Conservation (phyloP, 2,329 filamentous ascomycete species). For the Colletotrichum eremochloae region DNA sequence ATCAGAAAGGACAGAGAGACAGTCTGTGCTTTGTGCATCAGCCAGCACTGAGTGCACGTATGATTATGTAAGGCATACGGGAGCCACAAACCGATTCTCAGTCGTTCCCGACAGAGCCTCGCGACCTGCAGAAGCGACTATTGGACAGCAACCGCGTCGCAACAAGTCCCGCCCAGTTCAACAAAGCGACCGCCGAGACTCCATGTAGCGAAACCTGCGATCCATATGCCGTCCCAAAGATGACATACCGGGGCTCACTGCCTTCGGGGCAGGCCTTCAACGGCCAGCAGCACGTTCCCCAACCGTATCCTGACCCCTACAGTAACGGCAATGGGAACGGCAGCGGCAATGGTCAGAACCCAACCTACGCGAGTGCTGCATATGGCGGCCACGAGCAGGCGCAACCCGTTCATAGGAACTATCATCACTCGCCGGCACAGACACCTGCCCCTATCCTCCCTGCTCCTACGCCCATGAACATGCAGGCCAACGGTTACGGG, state of each 20-base stretch:
- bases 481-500: slow-evolving; percentile 38
- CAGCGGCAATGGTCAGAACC: slow-evolving; percentile 36
- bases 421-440: slow-evolving; percentile 47
- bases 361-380: slow-evolving; percentile 41
- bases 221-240: slow-evolving; percentile 47
- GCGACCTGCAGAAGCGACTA: slow-evolving; percentile 36
- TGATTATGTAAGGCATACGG: slow-evolving; percentile 35
- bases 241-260: slow-evolving; percentile 55
- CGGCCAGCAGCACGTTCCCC: slow-evolving; percentile 50
- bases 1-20: not conserved
- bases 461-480: slow-evolving; percentile 45
- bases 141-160: slow-evolving; percentile 42
- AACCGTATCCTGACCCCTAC: slow-evolving; percentile 34
- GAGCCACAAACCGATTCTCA: slow-evolving; percentile 14
- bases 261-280: slow-evolving; percentile 57
- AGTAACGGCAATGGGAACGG: slow-evolving; percentile 40
- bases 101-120: slow-evolving; percentile 30
- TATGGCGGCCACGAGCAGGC: slow-evolving; percentile 44
- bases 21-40: slow-evolving; percentile 26
- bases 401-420: slow-evolving; percentile 48
- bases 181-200: slow-evolving; percentile 33
- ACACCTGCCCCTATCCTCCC: slow-evolving; percentile 46
- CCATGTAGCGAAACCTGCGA: slow-evolving; percentile 33
- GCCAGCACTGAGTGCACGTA: slow-evolving; percentile 18
- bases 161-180: slow-evolving; percentile 30